phyloP scores from a whole-genome alignment of 1,284 basidiomycete species.

The Microbotryum intermedium region DNA sequence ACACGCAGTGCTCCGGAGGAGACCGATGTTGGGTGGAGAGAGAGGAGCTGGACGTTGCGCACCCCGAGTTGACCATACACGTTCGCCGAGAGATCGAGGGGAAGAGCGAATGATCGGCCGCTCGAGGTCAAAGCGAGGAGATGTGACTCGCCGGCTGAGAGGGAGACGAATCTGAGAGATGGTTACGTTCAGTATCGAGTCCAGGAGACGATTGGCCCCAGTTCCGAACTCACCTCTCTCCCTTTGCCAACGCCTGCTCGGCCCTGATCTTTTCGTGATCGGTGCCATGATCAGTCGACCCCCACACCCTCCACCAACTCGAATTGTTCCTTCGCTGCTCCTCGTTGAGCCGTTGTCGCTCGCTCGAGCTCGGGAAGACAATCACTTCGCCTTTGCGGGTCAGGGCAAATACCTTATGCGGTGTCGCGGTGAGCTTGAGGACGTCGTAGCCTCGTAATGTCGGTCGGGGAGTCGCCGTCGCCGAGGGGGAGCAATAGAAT shows the following conservation, averaged over 20 bases:
- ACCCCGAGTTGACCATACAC: slow-evolving; percentile 76
- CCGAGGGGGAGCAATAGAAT: slow-evolving; percentile 41
- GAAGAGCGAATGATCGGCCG: slow-evolving; percentile 72
- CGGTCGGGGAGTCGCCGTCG: slow-evolving; percentile 41
- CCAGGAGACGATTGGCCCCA: not conserved
- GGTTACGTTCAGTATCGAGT: not conserved
- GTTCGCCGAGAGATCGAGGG: slow-evolving; percentile 70
- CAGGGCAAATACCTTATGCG: slow-evolving; percentile 57
- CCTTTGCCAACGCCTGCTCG: slow-evolving; percentile 47
- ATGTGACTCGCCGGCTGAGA: slow-evolving; percentile 69
- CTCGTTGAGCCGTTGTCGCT: slow-evolving; percentile 41
- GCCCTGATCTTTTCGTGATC: slow-evolving; percentile 43
- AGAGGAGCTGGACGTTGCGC: slow-evolving; percentile 45
- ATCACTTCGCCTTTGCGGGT: slow-evolving; percentile 37
- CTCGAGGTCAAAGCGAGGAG: slow-evolving; percentile 73
- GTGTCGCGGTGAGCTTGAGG: slow-evolving; percentile 48
- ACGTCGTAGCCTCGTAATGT: slow-evolving; percentile 74
- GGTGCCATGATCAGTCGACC: slow-evolving; percentile 38
- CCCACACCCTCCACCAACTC: slow-evolving; percentile 33
- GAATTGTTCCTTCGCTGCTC: slow-evolving; percentile 28
- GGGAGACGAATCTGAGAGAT: slow-evolving; percentile 54
- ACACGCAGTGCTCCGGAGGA: slow-evolving; percentile 45
- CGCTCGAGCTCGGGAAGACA: slow-evolving; percentile 19
- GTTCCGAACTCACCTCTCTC: slow-evolving; percentile 45
- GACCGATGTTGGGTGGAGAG: slow-evolving; percentile 27